Percentiles rank a stretch among this genome's conserved stretches.
These are phyloP conservation scores for Aphanocladium album DNA, from an alignment of 2,329 filamentous ascomycete genomes.

Conservation along the genomic window DNA sequence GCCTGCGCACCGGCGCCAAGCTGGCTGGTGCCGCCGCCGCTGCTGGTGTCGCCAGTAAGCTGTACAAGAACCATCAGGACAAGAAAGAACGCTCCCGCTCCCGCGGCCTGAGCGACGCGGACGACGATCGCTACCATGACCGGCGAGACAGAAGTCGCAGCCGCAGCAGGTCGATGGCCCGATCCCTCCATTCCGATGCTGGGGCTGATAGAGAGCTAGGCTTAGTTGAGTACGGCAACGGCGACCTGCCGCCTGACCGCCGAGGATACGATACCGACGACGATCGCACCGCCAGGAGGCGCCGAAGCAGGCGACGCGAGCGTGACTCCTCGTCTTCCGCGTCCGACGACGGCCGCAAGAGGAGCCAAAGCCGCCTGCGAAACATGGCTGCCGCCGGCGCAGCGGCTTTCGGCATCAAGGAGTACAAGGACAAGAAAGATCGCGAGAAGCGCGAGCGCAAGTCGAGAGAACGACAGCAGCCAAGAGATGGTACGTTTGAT, in stretches of 20 bases:
- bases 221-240: slow-evolving; percentile 62
- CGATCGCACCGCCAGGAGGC: slow-evolving; percentile 12
- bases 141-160: slow-evolving; percentile 29
- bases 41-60: slow-evolving; percentile 55
- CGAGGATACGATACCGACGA: slow-evolving; percentile 29
- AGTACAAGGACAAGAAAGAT: slow-evolving; percentile 48
- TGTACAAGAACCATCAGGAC: slow-evolving; percentile 56
- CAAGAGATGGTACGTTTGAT: slow-evolving; percentile 20
- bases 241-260: slow-evolving; percentile 46
- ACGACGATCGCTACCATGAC: slow-evolving; percentile 32
- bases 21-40: slow-evolving; percentile 56
- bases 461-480: slow-evolving; percentile 19
- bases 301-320: slow-evolving; percentile 34
- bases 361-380: slow-evolving; percentile 51
- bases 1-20: slow-evolving; percentile 51
- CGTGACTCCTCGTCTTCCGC: slow-evolving; percentile 26
- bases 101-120: slow-evolving; percentile 21
- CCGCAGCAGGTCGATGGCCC: slow-evolving; percentile 48
- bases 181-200: slow-evolving; percentile 45
- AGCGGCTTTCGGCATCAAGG: slow-evolving; percentile 58
- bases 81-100: slow-evolving; percentile 46
- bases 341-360: slow-evolving; percentile 35
- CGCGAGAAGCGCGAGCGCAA: slow-evolving; percentile 37
- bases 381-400: slow-evolving; percentile 55
- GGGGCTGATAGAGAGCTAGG: slow-evolving; percentile 62